A percentile compares a stretch with the other conserved stretches of the same genome.
Evolutionary conservation across 208 protist species (phyloP).

Genomic region (Wallacemonas rigidus): DNA sequence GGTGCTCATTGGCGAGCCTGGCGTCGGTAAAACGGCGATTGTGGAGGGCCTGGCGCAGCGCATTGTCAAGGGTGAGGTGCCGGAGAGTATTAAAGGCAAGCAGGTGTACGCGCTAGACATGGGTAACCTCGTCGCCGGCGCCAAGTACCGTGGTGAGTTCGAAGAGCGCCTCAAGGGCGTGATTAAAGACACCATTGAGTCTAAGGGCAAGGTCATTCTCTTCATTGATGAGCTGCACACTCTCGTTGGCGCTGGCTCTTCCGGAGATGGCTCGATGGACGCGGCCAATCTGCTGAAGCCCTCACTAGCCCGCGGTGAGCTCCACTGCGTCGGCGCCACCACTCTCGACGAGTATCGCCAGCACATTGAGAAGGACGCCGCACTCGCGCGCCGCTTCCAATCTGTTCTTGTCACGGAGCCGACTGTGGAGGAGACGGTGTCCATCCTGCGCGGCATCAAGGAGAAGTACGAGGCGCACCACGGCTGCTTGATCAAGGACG

Average conservation of each 20-base stretch:
- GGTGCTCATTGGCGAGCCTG: slow-evolving; percentile 97
- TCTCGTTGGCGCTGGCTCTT: slow-evolving; percentile 96
- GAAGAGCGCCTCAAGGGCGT: slow-evolving; percentile 99
- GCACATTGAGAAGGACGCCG: slow-evolving; percentile 98
- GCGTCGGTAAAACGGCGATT: slow-evolving; percentile 94
- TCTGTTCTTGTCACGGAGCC: slow-evolving; percentile 96
- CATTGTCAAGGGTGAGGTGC: slow-evolving; percentile 93
- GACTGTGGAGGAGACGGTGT: slow-evolving; percentile 96
- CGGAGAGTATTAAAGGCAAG: slow-evolving; percentile 87
- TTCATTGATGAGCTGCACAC: slow-evolving; percentile 99
- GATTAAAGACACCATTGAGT: slow-evolving; percentile 97
- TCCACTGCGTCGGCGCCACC: slow-evolving; percentile 97
- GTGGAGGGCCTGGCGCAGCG: slow-evolving; percentile 93
- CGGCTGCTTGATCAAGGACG: slow-evolving; percentile 90
- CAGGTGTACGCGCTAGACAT: slow-evolving; percentile 97
- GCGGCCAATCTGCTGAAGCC: slow-evolving; percentile 99
- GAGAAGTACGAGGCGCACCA: slow-evolving; percentile 94
- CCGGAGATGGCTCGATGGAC: slow-evolving; percentile 96
- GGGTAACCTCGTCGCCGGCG: slow-evolving; percentile 98
- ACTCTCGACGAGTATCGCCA: slow-evolving; percentile 98
- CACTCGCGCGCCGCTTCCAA: slow-evolving; percentile 98
- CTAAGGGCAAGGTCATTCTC: slow-evolving; percentile 97
- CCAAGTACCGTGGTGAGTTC: slow-evolving; percentile 99
- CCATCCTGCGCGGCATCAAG: slow-evolving; percentile 97
- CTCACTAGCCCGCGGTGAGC: slow-evolving; percentile 95